Conservation (phyloP, 192 early-diverging fungal species). For the Physocladia obscura region DNA sequence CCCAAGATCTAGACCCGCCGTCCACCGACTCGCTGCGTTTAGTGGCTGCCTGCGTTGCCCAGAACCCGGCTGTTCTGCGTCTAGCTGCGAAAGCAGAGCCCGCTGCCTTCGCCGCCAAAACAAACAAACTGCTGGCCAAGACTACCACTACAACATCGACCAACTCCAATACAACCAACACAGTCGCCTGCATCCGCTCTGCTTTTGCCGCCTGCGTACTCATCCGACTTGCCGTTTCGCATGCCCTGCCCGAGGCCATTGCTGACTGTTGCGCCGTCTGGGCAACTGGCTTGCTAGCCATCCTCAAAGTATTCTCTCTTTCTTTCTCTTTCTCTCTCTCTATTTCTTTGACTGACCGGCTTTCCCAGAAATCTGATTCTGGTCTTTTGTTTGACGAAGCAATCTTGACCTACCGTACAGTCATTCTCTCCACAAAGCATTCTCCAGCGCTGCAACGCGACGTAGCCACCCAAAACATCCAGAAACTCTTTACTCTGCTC, state of each 20-base stretch:
- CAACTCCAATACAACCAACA: not conserved
- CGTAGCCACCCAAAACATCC: slow-evolving; percentile 16
- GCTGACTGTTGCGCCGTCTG: not conserved
- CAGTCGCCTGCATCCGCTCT: not conserved
- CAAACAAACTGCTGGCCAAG: too few species aligned
- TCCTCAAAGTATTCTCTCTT: not conserved
- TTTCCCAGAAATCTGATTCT: slow-evolving; percentile 1
- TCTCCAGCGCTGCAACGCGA: slow-evolving; percentile 12
- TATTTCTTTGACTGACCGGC: too few species aligned
- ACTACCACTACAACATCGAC: not conserved
- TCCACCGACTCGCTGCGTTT: not conserved
- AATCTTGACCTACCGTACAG: not conserved
- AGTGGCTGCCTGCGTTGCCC: not conserved
- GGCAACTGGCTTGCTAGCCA: not conserved
- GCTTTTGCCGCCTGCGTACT: not conserved
- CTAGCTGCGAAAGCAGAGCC: not conserved
- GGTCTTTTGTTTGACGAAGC: slow-evolving; percentile 9
- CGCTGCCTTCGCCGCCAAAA: not conserved
- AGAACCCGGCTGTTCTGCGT: not conserved
- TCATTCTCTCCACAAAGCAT: not conserved
- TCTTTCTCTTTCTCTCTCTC: too few species aligned
- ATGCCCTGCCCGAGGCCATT: not conserved
- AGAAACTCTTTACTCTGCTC: slow-evolving; percentile 13
- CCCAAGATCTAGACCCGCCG: not conserved
- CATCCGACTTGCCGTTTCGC: not conserved